Evolutionary conservation across 176 grass and related monocot species (phyloP).

Genomic region (Oropetium thomaeum): DNA sequence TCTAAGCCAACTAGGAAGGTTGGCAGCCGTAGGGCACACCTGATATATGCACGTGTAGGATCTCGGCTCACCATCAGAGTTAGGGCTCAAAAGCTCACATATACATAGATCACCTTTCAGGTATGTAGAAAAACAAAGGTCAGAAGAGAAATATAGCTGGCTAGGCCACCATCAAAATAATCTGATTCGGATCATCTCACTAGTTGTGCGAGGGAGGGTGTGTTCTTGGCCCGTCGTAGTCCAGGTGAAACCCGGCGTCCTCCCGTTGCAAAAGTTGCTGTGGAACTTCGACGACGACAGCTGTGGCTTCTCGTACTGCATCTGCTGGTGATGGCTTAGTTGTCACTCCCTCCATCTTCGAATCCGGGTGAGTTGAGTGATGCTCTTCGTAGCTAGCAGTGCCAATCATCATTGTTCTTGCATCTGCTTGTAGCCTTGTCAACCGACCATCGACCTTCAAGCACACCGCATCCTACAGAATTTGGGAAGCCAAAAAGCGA

Average conservation of each 20-base stretch:
- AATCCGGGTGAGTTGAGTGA: neutral
- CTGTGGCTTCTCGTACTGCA: neutral
- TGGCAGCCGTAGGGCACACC: neutral
- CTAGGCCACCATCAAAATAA: neutral
- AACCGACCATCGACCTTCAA: neutral
- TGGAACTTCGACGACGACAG: slow-evolving; percentile 15
- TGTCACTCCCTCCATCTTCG: neutral
- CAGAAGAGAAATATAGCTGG: neutral
- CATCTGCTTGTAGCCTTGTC: neutral
- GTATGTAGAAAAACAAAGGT: neutral
- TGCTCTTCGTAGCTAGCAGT: neutral
- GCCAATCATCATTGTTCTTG: neutral
- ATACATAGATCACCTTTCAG: slow-evolving; percentile 10
- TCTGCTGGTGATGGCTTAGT: neutral
- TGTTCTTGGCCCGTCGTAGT: slow-evolving; percentile 66
- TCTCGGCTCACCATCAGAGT: neutral
- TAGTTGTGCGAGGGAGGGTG: slow-evolving; percentile 78
- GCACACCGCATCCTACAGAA: slow-evolving; percentile 28
- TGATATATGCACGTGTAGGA: neutral
- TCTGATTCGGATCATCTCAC: slow-evolving; percentile 9
- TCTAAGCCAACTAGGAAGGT: slow-evolving; percentile 24
- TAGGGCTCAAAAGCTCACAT: slow-evolving; percentile 23
- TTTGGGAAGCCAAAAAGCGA: neutral
- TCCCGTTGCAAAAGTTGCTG: slow-evolving; percentile 1
- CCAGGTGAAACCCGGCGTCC: slow-evolving; percentile 59